Percentiles rank a stretch among this genome's conserved stretches.
Conservation (phyloP, 768 basidiomycete genomes). For the Psilocybe tampanensis region DNA sequence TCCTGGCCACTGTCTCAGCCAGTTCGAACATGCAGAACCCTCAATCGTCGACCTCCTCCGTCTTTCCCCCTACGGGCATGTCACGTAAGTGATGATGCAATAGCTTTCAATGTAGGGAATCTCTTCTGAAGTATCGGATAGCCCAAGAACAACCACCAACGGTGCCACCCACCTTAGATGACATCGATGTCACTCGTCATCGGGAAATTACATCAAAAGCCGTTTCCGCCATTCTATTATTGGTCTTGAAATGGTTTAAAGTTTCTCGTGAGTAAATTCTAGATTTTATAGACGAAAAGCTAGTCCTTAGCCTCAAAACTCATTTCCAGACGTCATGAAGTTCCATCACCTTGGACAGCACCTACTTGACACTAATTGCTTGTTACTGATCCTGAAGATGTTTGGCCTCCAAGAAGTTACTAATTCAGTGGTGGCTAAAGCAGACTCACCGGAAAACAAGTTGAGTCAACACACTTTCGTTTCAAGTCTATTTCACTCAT, state of each 20-base stretch:
- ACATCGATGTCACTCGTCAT: conserved; percentile 91
- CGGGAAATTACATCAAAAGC: conserved; percentile 98
- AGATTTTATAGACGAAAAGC: background rate
- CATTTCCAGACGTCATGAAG: conserved; percentile 87
- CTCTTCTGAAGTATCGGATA: conserved; percentile 22
- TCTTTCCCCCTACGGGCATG: conserved; percentile 70
- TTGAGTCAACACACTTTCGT: conserved; percentile 26
- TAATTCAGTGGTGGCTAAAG: conserved; percentile 80
- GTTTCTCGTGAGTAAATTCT: conserved; percentile 77
- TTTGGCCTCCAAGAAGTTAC: conserved; percentile 96
- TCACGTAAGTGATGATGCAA: conserved; percentile 50
- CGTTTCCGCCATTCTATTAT: conserved; percentile 89
- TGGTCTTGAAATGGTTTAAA: conserved; percentile 98
- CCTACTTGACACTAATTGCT: conserved; percentile 92
- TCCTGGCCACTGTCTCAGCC: conserved; percentile 92
- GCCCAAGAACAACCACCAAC: conserved; percentile 65
- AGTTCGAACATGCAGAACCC: conserved; percentile 64
- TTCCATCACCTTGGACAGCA: conserved; percentile 98
- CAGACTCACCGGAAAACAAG: conserved; percentile 89
- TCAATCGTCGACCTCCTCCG: conserved; percentile 67
- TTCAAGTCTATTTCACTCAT: background rate
- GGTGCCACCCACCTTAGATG: conserved; percentile 80
- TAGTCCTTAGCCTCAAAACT: background rate
- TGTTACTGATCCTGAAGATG: conserved; percentile 94
- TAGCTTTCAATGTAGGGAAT: background rate